Percentiles rank a stretch among this genome's conserved stretches.
Evolutionary conservation across 306 rosid genomes (phyloP).

Genomic region (Benincasa hispida): DNA sequence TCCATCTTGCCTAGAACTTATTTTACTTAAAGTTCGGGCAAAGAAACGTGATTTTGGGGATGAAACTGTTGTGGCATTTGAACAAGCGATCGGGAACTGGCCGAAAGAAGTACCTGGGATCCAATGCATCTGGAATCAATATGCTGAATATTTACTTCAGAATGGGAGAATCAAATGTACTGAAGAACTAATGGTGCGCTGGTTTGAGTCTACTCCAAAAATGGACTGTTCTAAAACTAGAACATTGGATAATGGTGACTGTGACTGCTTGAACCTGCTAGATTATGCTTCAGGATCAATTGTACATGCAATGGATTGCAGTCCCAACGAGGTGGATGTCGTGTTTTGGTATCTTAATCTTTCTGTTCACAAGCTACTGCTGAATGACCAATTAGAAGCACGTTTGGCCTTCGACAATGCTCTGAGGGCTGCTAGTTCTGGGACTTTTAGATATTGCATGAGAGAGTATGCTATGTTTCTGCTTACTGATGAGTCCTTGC

Average conservation of each 20-base stretch:
- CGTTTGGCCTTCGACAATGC: conserved; percentile 50
- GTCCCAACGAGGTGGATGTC: conserved; percentile 37
- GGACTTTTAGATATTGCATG: conserved; percentile 37
- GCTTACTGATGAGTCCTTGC: conserved; percentile 38
- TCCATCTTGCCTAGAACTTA: conserved; percentile 74
- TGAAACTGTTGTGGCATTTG: conserved; percentile 41
- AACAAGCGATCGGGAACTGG: conserved; percentile 63
- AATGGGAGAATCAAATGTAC: conserved; percentile 39
- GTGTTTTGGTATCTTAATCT: conserved; percentile 77
- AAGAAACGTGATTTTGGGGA: conserved; percentile 26
- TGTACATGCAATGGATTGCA: conserved; percentile 15
- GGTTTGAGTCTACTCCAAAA: conserved; percentile 57
- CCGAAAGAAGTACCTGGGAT: conserved; percentile 71
- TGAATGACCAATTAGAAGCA: conserved; percentile 49
- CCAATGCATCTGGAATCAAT: conserved; percentile 88
- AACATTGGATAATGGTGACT: conserved; percentile 13
- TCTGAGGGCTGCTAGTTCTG: conserved; percentile 35
- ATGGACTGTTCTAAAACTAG: conserved; percentile 22
- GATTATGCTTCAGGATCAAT: conserved; percentile 25
- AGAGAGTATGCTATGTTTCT: conserved; percentile 52
- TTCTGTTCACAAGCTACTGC: conserved; percentile 37
- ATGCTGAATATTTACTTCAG: conserved; percentile 46
- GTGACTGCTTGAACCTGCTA: conserved; percentile 9
- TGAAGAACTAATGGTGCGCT: conserved; percentile 48
- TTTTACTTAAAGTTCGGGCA: conserved; percentile 35